Base-by-base conservation (phyloP, 1,139 yeast species). In the Sugiyamaella paludigena region DNA sequence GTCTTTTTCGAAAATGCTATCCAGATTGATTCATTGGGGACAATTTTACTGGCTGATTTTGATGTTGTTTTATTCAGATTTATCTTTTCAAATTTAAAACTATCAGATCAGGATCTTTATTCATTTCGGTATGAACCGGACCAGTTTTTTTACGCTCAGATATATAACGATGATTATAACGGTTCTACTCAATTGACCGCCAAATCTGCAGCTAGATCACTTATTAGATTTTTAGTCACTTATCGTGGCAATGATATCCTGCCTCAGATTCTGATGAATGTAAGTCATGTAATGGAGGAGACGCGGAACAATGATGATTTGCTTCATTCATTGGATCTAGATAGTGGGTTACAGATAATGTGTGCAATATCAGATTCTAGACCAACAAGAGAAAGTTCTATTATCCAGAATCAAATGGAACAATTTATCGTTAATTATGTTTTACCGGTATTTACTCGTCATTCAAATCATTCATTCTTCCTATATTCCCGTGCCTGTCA, bases 101-200 rank as follows among this genome's bases (percentile, higher is more conserved):
- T 46, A 12, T 39, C 50, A 7, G 48, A 43, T 2, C 39, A 49
- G 11, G 56, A 52, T 30, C 16, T 53, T 13, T 49, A 52, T n/a
- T 16, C 47, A 39, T 52, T 49, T 43, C 30, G 35, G n/a, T 43
- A 48, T 26, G 48, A 52, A 30, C 56, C 55, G 2, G 52, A 42
- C 13, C 50, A 43, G 29, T 47, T 29, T 31, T 39, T 43, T 13
- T 47, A 43, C 19, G 40, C 12, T 11, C 44, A 47, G 12, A 13
- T 31, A 16, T 36, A 33, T 19, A 15, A 31, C 8, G 53, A 50
- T 15, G 54, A 45, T 16, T 33, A 27, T 4, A 16, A 19, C 27
- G 40, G 19, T 8, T 12, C 35, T 15, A 24, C 31, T 26, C 46
- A 34, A 19, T 4, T 19, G 24, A 37, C 37, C 2, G 30, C 33